Evolutionary conservation across 2,329 filamentous ascomycete genomes (phyloP).

Genomic region (Aspergillus candidus): DNA sequence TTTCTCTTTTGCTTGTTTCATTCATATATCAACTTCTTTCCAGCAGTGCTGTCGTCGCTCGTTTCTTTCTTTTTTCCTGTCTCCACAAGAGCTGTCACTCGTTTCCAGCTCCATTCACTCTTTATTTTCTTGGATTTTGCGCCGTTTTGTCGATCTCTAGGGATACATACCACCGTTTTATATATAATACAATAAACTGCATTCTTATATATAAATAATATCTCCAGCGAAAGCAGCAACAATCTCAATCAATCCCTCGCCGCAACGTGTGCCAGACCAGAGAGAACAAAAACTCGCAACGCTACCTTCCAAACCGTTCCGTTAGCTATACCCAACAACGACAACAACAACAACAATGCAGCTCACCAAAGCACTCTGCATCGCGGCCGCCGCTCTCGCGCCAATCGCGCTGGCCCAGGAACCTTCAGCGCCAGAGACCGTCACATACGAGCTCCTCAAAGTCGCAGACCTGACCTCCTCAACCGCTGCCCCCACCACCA

Average conservation of each 20-base stretch:
- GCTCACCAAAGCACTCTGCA: slow-evolving; percentile 28
- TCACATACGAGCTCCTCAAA: slow-evolving; percentile 23
- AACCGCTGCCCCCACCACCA: slow-evolving; percentile 8
- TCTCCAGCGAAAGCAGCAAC: no score
- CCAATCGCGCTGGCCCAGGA: slow-evolving; percentile 25
- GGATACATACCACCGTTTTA: background rate
- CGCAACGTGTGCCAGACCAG: no score
- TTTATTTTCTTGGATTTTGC: slow-evolving; percentile 9
- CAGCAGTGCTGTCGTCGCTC: slow-evolving; percentile 12
- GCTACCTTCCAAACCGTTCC: no score
- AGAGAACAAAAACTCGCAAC: no score
- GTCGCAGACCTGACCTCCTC: slow-evolving; percentile 7
- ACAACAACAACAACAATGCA: slow-evolving; percentile 31
- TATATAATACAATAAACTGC: no score
- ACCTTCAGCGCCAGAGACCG: slow-evolving; percentile 19
- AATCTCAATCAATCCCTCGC: no score
- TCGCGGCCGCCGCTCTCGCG: slow-evolving; percentile 23
- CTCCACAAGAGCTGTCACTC: slow-evolving; percentile 29
- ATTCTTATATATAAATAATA: no score
- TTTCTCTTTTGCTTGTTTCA: slow-evolving; percentile 1
- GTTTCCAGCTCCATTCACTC: slow-evolving; percentile 31
- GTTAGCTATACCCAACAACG: slow-evolving; percentile 1
- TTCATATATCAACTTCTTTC: slow-evolving; percentile 1
- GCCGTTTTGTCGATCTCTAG: background rate
- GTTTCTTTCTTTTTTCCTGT: slow-evolving; percentile 16